phyloP scores from a whole-genome alignment of 2,329 filamentous ascomycete species.

The Daldinia sp. region DNA sequence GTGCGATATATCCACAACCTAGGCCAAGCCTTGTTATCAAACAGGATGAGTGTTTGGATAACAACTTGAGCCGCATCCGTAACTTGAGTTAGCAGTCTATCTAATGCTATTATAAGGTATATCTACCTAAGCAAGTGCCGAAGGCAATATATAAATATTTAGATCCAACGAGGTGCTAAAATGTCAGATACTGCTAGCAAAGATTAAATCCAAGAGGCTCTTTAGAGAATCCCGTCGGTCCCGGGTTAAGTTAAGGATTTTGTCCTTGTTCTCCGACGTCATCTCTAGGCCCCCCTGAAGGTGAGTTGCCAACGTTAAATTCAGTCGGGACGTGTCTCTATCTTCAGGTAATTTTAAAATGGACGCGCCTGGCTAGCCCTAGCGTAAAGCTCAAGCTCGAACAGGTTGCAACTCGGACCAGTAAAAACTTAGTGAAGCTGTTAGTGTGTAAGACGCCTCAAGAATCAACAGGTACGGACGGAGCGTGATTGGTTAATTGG shows the following conservation, averaged over 20 bases:
- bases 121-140: no score
- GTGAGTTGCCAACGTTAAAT: constrained; percentile 4
- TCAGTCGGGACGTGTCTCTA: constrained; percentile 2
- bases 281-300: constrained; percentile 10
- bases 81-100: background rate
- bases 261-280: constrained; percentile 24
- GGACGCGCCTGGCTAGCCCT: constrained; percentile 19
- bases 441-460: constrained; percentile 20
- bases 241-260: constrained; percentile 19
- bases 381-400: constrained; percentile 22
- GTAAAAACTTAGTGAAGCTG: constrained; percentile 19
- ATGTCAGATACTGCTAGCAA: background rate
- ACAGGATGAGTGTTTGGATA: background rate
- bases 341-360: constrained; percentile 20
- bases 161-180: background rate
- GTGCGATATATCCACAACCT: background rate
- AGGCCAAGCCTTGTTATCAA: background rate
- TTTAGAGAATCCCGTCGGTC: constrained; percentile 3
- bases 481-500: constrained; percentile 27
- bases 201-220: background rate
- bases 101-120: no score
- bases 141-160: background rate
- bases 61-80: constrained; percentile 1
- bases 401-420: constrained; percentile 27
- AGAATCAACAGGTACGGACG: constrained; percentile 33